Base-by-base conservation (phyloP, 177 flowering plant genomes). In the Vitis hybrid region DNA sequence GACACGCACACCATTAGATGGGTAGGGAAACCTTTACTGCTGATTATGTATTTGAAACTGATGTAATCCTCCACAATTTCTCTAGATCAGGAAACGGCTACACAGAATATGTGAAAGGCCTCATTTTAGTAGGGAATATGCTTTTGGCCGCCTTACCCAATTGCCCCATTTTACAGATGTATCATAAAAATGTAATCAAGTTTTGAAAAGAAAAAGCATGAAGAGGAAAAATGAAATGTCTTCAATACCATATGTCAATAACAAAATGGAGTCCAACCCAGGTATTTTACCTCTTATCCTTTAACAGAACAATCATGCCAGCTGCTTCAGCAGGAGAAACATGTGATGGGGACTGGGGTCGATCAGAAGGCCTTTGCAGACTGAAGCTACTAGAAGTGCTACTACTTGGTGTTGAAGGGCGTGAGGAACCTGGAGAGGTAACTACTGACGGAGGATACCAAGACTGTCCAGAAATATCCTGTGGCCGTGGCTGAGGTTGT, bases 281-380 rank as follows among this genome's bases (percentile, higher is more conserved):
- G 57, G 74, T 60, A 49, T 65, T 69, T 73, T 68, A 81, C 91
- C 84, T 89, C 73, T 83, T 87, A 71, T 86, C 89, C 78, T 81
- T 87, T 60, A 89, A 73, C 52, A 63, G 62, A 55, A 71, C 55
- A 64, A 82, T 85, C 14, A 87, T 78, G 64, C 83, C 80, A 1
- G 91, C 89, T 64, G 91, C 89, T 74, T 89, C 91, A 56, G 91
- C 70, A 56, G 90, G 89, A 0, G 94, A 83, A 66, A 83, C 82
- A 63, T 77, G 84, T 10, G 84, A 74, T 12, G 82, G 76, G 30
- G 82, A 72, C 13, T 80, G 83, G 6, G 75, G 64, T 26, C 75
- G 63, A 5, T 87, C 89, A 21, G 80, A 67, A 65, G 79, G 80
- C 75, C 85, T 79, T n/a, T 77, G 85, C 26, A 65, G 72, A 62